A percentile compares a stretch with the other conserved stretches of the same genome.
Evolutionary conservation across 805 yeast species (phyloP).

Genomic region (Zygoascus flipseniorum): DNA sequence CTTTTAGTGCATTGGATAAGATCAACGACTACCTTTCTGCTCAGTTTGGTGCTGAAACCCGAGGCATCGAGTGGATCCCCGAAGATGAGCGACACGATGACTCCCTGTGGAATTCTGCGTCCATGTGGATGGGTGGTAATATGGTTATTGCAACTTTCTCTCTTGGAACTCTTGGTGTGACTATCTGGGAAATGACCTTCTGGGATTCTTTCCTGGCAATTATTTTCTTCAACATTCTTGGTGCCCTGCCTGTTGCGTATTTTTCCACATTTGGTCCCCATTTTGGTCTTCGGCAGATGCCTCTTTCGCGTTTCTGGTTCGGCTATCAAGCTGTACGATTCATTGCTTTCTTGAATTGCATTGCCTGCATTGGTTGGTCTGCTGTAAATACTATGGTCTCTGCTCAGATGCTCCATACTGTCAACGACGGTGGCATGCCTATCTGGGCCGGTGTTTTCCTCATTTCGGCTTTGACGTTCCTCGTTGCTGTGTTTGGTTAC

Average conservation of each 20-base stretch:
- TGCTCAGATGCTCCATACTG: slow-evolving; percentile 72
- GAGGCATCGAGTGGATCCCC: slow-evolving; percentile 75
- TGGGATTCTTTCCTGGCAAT: slow-evolving; percentile 62
- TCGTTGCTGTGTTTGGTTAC: slow-evolving; percentile 80
- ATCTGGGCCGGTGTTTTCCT: slow-evolving; percentile 88
- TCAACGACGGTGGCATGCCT: slow-evolving; percentile 60
- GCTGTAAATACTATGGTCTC: slow-evolving; percentile 86
- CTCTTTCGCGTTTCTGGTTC: slow-evolving; percentile 64
- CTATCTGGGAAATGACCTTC: slow-evolving; percentile 60
- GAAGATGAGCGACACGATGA: slow-evolving; percentile 69
- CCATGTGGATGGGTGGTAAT: slow-evolving; percentile 91
- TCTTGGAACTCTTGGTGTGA: slow-evolving; percentile 62
- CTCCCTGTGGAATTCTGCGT: slow-evolving; percentile 59
- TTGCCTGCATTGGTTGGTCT: slow-evolving; percentile 94
- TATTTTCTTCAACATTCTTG: slow-evolving; percentile 65
- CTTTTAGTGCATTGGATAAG: slow-evolving; percentile 1
- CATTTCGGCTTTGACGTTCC: slow-evolving; percentile 52
- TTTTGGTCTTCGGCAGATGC: slow-evolving; percentile 83
- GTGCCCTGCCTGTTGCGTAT: slow-evolving; percentile 72
- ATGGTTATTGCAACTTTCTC: slow-evolving; percentile 78
- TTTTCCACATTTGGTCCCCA: slow-evolving; percentile 77
- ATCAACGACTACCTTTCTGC: slow-evolving; percentile 5
- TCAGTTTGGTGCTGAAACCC: slow-evolving; percentile 37
- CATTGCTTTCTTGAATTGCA: slow-evolving; percentile 64
- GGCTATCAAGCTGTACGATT: slow-evolving; percentile 72